Base-by-base conservation (phyloP, 1,284 basidiomycete genomes). In the Fomitiporia mediterranea region DNA sequence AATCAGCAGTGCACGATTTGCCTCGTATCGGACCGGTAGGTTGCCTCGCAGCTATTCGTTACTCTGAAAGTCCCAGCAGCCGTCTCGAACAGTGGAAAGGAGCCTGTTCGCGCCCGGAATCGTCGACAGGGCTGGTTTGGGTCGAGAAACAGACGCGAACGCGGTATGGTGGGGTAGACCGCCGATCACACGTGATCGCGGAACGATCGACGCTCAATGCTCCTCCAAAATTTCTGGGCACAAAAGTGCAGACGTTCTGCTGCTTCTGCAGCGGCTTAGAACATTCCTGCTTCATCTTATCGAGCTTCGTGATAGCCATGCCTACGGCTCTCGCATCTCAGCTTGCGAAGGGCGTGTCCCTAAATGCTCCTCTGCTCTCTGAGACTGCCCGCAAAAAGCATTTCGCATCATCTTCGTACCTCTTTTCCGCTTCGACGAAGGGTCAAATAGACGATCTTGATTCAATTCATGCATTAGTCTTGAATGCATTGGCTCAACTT, bases 351-450 rank as follows among this genome's bases (percentile, higher is more conserved):
- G 82, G 85, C 63, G 82, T 85, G 13, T 96, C 93, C 19, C 75
- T 94, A 39, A 95, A 97, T 72, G 78, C 86, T 30, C 72, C 81
- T 39, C 74, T 94, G 44, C 80, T 94, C 28, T 82, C 83, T 25
- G 87, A 89, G 61, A 77, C 82, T 56, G 78, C 80, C 55, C 82
- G 82, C 67, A 73, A 82, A 66, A 80, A 81, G 71, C 67, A 80
- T 34, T 72, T 76, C 6, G 78, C 83, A 65, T 86, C 81, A 8
- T 59, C 57, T 39, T 81, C 79, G 0, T 99, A 98, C 75, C 83
- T 99, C 51, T 99, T 98, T 71, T 84, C 88, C 23, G 80, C 86
- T 23, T 77, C 80, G 56, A 88, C 93, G 57, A 91, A 93, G 11
- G 82, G 87, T 59, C 74, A 83, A 37, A 59, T 55, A 42, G 85